Evolutionary conservation across 805 yeast genomes (phyloP).

Genomic region (Lachancea sp.): DNA sequence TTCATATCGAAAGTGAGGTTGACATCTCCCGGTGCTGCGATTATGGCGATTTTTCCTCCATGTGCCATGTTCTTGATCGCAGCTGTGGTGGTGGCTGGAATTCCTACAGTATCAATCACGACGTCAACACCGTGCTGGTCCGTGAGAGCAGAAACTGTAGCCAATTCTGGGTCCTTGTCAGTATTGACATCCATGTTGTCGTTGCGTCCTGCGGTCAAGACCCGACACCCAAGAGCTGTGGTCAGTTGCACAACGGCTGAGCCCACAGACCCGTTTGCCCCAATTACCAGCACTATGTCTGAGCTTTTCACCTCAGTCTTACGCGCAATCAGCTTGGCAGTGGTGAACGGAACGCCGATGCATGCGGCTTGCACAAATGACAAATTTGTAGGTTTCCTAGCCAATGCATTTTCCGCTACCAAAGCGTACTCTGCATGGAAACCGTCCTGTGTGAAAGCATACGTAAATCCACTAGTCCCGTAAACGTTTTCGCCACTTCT

Average conservation of each 20-base stretch:
- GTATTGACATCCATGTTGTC: slow-evolving; percentile 3
- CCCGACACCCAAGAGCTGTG: slow-evolving; percentile 4
- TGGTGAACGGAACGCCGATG: slow-evolving; percentile 9
- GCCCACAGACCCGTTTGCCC: slow-evolving; percentile 7
- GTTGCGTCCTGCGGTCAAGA: slow-evolving; percentile 3
- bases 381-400: slow-evolving; percentile 4
- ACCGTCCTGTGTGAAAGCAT: slow-evolving; percentile 6
- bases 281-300: slow-evolving; percentile 4
- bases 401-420: slow-evolving; percentile 4
- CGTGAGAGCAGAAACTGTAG: neutral
- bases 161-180: neutral
- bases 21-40: slow-evolving; percentile 2
- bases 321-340: slow-evolving; percentile 1
- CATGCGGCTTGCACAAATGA: slow-evolving; percentile 8
- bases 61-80: slow-evolving; percentile 4
- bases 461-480: slow-evolving; percentile 8
- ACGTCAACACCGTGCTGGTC: slow-evolving; percentile 4
- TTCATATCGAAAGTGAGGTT: slow-evolving; percentile 3
- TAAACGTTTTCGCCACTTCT: slow-evolving; percentile 7
- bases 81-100: slow-evolving; percentile 5
- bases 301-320: neutral
- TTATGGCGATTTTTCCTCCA: slow-evolving; percentile 7
- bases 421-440: slow-evolving; percentile 8
- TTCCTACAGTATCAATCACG: slow-evolving; percentile 7
- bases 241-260: slow-evolving; percentile 7